Percentiles rank a stretch among this genome's conserved stretches.
phyloP scores from a whole-genome alignment of 1,139 yeast species.

The Lodderomyces oxycetoniae region DNA sequence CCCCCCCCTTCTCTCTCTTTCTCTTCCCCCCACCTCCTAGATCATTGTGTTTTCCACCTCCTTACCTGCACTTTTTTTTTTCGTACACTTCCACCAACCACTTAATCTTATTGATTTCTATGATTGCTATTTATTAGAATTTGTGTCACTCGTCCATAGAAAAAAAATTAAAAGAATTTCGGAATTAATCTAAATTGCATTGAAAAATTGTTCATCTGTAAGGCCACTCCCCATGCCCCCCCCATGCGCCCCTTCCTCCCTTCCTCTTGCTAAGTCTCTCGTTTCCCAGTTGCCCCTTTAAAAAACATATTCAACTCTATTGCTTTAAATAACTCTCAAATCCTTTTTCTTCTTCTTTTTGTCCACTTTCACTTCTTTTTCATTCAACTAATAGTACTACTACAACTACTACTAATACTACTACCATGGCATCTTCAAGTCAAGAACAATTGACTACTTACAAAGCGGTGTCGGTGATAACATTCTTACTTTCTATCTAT shows the following conservation, averaged over 20 bases:
- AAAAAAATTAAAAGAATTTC: too few relatives aligned
- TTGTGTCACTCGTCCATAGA: too few relatives aligned
- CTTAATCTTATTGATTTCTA: too few relatives aligned
- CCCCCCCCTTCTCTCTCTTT: too few relatives aligned
- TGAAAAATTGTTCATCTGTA: too few relatives aligned
- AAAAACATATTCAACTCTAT: not conserved
- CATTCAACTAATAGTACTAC: slow-evolving; percentile 8
- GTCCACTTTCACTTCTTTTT: not conserved
- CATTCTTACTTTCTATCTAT: slow-evolving; percentile 50
- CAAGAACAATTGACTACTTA: slow-evolving; percentile 19
- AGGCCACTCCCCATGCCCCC: too few relatives aligned
- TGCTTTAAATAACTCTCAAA: not conserved
- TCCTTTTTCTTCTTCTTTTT: not conserved
- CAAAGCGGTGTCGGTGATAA: slow-evolving; percentile 44
- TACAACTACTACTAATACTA: not conserved
- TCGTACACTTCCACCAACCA: too few relatives aligned
- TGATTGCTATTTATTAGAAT: too few relatives aligned
- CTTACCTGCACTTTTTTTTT: too few relatives aligned
- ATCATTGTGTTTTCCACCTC: too few relatives aligned
- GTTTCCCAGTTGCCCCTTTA: not conserved
- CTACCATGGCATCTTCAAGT: slow-evolving; percentile 2
- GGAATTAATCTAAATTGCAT: too few relatives aligned
- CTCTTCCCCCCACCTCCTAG: too few relatives aligned
- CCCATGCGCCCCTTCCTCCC: not conserved
- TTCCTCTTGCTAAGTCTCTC: not conserved